Percentiles rank a stretch among this genome's conserved stretches.
Evolutionary conservation across 768 basidiomycete genomes (phyloP).

Genomic region (Calocera viscosa): DNA sequence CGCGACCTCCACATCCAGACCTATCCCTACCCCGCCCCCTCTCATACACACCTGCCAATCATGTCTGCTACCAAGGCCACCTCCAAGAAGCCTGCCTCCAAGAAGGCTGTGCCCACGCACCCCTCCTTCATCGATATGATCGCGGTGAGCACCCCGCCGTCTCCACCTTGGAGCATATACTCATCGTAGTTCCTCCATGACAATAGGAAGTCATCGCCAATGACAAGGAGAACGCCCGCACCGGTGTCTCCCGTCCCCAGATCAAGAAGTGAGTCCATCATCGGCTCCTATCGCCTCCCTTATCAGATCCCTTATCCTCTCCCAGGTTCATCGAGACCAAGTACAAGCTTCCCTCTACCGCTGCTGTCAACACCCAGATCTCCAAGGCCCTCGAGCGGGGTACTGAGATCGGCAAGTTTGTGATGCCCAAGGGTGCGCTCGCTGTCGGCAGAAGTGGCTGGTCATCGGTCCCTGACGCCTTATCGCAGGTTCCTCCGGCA

Average conservation of each 20-base stretch:
- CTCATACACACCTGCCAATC: constrained; percentile 16
- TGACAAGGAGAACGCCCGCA: constrained; percentile 50
- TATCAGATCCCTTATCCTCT: constrained; percentile 13
- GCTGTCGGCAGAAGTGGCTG: neutral
- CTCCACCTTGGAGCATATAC: constrained; percentile 8
- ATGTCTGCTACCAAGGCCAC: constrained; percentile 27
- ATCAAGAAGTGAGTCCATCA: constrained; percentile 63
- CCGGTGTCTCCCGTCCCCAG: constrained; percentile 59
- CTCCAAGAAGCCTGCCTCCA: constrained; percentile 27
- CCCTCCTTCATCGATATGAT: constrained; percentile 41
- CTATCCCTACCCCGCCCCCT: constrained; percentile 8
- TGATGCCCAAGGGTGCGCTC: constrained; percentile 69
- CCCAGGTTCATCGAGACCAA: constrained; percentile 67
- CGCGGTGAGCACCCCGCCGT: constrained; percentile 24
- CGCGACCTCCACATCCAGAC: constrained; percentile 8
- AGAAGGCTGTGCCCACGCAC: constrained; percentile 29
- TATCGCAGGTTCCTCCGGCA: constrained; percentile 41
- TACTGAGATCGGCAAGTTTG: constrained; percentile 68
- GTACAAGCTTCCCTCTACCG: constrained; percentile 69
- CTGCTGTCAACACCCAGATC: constrained; percentile 66
- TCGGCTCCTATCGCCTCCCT: constrained; percentile 12
- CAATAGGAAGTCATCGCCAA: constrained; percentile 57
- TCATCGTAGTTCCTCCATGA: neutral
- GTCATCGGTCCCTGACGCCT: neutral
- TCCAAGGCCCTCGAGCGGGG: constrained; percentile 71